A percentile compares a stretch with the other conserved stretches of the same genome.
These are phyloP conservation scores for Phialophora expanda DNA, from an alignment of 2,329 filamentous ascomycete species.

Conservation along the genomic window DNA sequence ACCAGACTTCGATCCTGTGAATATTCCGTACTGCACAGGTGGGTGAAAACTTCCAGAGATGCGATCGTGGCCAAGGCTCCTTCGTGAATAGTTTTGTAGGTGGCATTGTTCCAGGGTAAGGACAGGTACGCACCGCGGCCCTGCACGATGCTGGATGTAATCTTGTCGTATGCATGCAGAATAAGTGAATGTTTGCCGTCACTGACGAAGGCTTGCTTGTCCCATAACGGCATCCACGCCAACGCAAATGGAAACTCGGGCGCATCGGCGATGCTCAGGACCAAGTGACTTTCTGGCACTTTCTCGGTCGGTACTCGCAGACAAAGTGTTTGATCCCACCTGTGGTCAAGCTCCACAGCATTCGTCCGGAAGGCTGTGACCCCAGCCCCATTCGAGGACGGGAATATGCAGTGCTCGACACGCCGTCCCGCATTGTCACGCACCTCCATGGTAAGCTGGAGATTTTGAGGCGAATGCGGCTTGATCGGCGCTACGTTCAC, in stretches of 20 bases:
- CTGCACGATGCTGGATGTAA: constrained; percentile 72
- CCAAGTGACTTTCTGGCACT: constrained; percentile 80
- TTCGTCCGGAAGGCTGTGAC: constrained; percentile 88
- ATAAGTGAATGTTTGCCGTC: constrained; percentile 82
- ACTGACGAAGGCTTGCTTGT: constrained; percentile 83
- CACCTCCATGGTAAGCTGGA: constrained; percentile 90
- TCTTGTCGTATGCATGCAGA: constrained; percentile 90
- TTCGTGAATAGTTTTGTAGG: constrained; percentile 63
- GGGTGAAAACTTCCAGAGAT: constrained; percentile 78
- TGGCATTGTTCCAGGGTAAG: constrained; percentile 70
- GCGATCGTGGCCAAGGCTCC: constrained; percentile 78
- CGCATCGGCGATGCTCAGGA: constrained; percentile 86
- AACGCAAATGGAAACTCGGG: constrained; percentile 89
- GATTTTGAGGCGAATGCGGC: constrained; percentile 68
- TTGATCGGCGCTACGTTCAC: constrained; percentile 78
- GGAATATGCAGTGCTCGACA: constrained; percentile 84
- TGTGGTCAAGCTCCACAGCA: constrained; percentile 75
- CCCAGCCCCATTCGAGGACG: constrained; percentile 78
- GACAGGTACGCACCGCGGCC: constrained; percentile 87
- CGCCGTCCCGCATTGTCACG: constrained; percentile 77
- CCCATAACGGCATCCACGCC: constrained; percentile 93
- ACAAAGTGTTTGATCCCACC: constrained; percentile 87
- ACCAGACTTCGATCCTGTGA: constrained; percentile 89
- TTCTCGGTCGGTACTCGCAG: constrained; percentile 79
- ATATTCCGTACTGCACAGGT: constrained; percentile 91